phyloP scores from a whole-genome alignment of 805 yeast species.

The Pichia sporocuriosa region DNA sequence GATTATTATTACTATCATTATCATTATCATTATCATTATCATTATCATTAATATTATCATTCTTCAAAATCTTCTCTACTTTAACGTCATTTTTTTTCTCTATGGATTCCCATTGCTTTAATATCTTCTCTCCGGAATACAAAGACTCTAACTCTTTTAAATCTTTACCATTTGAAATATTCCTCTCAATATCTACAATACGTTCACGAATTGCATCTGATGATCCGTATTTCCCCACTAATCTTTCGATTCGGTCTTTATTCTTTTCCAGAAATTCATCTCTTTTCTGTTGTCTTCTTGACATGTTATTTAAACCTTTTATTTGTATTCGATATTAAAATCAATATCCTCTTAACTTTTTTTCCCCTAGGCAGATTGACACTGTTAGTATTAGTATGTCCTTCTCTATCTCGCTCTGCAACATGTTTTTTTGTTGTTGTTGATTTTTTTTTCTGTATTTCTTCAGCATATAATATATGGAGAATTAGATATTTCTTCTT shows the following conservation, averaged over 20 bases:
- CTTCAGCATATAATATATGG: no score
- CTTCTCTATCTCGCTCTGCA: no score
- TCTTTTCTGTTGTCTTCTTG: conserved; percentile 1
- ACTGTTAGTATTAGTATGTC: no score
- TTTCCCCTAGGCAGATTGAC: no score
- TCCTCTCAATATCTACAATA: background rate
- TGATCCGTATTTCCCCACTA: background rate
- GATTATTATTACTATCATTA: conserved; percentile 32
- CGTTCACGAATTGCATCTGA: background rate
- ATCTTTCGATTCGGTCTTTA: background rate
- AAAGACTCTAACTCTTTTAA: conserved; percentile 15
- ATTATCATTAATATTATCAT: background rate
- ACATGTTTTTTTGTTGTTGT: no score
- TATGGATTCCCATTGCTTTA: no score
- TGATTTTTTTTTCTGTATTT: no score
- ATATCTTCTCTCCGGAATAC: conserved; percentile 12
- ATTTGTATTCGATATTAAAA: no score
- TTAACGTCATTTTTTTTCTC: no score
- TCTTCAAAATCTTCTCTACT: conserved; percentile 15
- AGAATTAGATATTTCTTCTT: no score
- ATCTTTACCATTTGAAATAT: conserved; percentile 15
- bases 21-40: conserved; percentile 15
- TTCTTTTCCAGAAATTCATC: background rate
- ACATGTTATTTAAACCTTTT: no score
- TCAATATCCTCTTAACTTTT: no score